A percentile compares a stretch with the other conserved stretches of the same genome.
phyloP scores from a whole-genome alignment of 2,329 filamentous ascomycete species.

The Xylariaceae sp. region DNA sequence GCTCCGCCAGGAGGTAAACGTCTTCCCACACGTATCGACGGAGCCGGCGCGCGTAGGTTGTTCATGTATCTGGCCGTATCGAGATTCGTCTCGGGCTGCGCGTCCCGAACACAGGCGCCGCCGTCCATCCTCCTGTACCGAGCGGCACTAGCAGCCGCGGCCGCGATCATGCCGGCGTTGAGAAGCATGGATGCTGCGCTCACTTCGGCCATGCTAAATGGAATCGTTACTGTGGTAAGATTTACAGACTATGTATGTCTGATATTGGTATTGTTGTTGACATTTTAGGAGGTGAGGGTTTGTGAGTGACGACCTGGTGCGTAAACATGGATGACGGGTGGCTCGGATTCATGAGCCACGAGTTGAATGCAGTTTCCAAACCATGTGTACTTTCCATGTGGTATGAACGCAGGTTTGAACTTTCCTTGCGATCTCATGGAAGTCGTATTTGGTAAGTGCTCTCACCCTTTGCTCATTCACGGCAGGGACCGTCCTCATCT shows the following conservation, averaged over 20 bases:
- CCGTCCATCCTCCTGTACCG: constrained; percentile 3
- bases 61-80: constrained; percentile 17
- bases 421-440: not conserved
- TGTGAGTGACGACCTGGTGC: not conserved
- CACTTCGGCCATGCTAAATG: not conserved
- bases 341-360: not conserved
- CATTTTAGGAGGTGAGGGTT: not conserved
- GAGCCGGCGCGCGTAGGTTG: constrained; percentile 8
- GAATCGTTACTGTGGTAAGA: not conserved
- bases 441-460: not conserved
- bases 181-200: not conserved
- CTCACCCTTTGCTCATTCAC: not conserved
- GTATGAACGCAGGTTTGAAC: not conserved
- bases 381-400: not conserved
- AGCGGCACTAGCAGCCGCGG: not conserved
- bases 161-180: not conserved
- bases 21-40: not conserved
- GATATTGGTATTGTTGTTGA: not conserved
- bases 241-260: not conserved
- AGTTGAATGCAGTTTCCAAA: not conserved
- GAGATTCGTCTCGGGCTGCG: not conserved
- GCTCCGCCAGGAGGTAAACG: not conserved
- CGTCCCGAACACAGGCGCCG: not conserved
- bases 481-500: too few relatives aligned
- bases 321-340: not conserved